A percentile compares a stretch with the other conserved stretches of the same genome.
Evolutionary conservation across 805 yeast genomes (phyloP).

Genomic region (Saturnispora halmiae): DNA sequence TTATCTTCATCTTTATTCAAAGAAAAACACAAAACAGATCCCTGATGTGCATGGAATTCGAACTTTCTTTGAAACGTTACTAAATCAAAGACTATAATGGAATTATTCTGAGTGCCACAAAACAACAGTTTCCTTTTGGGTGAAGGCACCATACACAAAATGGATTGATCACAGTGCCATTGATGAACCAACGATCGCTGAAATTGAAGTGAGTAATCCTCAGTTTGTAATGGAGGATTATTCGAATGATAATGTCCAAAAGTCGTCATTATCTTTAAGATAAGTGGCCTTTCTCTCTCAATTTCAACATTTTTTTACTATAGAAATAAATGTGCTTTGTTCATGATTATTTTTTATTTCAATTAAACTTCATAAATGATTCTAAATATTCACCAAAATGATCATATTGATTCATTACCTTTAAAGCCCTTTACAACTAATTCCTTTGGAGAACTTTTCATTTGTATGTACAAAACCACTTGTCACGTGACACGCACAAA

Average conservation of each 20-base stretch:
- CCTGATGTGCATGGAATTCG: constrained; percentile 52
- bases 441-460: no score
- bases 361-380: no score
- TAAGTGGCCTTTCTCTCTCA: no score
- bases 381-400: no score
- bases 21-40: constrained; percentile 66
- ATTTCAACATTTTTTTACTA: no score
- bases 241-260: constrained; percentile 12
- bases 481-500: no score
- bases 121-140: constrained; percentile 51
- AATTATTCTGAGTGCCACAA: constrained; percentile 88
- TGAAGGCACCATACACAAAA: constrained; percentile 61
- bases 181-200: constrained; percentile 38
- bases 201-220: constrained; percentile 12
- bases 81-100: constrained; percentile 62
- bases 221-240: constrained; percentile 8
- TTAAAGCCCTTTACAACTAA: no score
- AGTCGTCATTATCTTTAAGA: constrained; percentile 9
- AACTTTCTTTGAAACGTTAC: constrained; percentile 49
- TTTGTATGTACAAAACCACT: no score
- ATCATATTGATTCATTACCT: no score
- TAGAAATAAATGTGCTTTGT: no score
- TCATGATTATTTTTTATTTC: no score
- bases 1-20: constrained; percentile 44
- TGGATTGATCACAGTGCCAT: constrained; percentile 69